Evolutionary conservation across 2,329 filamentous ascomycete species (phyloP).

Genomic region (Zarea fungicola): DNA sequence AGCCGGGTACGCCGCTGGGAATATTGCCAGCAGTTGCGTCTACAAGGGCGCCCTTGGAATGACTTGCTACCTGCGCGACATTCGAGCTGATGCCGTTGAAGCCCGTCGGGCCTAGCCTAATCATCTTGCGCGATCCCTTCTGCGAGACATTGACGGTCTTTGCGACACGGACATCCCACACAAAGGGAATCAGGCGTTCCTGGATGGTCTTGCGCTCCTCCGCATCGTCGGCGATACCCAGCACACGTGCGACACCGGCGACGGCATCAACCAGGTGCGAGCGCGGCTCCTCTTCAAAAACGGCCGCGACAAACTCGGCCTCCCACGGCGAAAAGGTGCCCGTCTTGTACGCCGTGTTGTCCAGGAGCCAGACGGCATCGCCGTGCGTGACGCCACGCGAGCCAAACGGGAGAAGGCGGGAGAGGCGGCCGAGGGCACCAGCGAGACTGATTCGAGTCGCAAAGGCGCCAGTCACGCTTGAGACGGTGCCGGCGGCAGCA

Average conservation of each 20-base stretch:
- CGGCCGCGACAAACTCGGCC: constrained; percentile 76
- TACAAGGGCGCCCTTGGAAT: constrained; percentile 40
- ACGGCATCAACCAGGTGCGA: constrained; percentile 63
- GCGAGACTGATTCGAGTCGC: constrained; percentile 26
- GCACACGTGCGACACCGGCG: constrained; percentile 60
- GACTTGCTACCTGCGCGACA: constrained; percentile 45
- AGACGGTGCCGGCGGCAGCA: neutral
- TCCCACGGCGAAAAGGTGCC: constrained; percentile 55
- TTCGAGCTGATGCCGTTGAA: constrained; percentile 68
- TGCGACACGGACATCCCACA: constrained; percentile 69
- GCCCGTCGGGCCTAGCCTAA: constrained; percentile 64
- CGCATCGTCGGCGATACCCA: constrained; percentile 60
- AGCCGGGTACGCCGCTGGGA: constrained; percentile 46
- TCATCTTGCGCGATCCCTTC: constrained; percentile 28
- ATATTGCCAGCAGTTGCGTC: constrained; percentile 43
- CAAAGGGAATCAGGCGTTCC: constrained; percentile 67
- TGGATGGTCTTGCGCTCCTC: constrained; percentile 56
- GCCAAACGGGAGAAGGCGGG: constrained; percentile 51
- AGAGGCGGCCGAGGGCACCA: constrained; percentile 45
- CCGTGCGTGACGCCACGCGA: constrained; percentile 50
- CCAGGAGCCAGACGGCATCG: constrained; percentile 81
- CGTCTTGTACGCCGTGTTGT: constrained; percentile 75
- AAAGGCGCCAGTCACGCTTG: neutral
- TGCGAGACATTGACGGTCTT: constrained; percentile 63
- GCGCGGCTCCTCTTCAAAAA: constrained; percentile 69